Percentiles rank a stretch among this genome's conserved stretches.
Conservation (phyloP, 2,329 filamentous ascomycete species). For the Pseudocercospora fijiensis region DNA sequence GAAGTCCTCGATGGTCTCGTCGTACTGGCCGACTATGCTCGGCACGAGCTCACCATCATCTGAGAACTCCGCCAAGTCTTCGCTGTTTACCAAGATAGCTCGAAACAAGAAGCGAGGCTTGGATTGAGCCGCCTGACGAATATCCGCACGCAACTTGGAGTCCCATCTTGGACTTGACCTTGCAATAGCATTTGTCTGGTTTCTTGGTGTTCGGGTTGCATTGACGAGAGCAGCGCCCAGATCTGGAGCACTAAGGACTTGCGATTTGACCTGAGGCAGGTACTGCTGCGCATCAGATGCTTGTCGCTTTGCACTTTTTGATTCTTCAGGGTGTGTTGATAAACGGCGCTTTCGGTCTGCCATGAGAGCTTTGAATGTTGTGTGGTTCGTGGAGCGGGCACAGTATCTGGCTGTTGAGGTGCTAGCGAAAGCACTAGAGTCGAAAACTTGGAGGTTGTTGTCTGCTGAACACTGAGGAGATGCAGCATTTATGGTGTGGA, state of each 20-base stretch:
- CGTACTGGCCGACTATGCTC: not conserved
- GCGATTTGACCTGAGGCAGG: not conserved
- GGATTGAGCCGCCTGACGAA: not conserved
- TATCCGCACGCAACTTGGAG: not conserved
- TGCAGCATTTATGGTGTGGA: not conserved
- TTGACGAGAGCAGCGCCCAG: not conserved
- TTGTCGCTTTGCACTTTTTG: not conserved
- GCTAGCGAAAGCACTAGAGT: not conserved
- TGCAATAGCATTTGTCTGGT: not conserved
- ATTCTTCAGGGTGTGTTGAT: not conserved
- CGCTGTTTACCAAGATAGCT: not conserved
- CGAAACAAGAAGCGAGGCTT: not conserved
- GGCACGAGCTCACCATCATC: not conserved
- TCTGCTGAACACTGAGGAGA: not conserved
- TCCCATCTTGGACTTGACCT: not conserved
- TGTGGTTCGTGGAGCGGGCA: not conserved
- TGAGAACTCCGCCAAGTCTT: not conserved
- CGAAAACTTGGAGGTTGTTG: not conserved
- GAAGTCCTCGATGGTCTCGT: not conserved
- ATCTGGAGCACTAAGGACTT: not conserved
- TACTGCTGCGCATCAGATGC: not conserved
- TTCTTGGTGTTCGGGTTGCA: not conserved
- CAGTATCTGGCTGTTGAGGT: not conserved
- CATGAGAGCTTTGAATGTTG: not conserved
- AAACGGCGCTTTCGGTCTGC: not conserved